phyloP scores from a whole-genome alignment of 768 basidiomycete genomes.

The Tulasnella sp. region DNA sequence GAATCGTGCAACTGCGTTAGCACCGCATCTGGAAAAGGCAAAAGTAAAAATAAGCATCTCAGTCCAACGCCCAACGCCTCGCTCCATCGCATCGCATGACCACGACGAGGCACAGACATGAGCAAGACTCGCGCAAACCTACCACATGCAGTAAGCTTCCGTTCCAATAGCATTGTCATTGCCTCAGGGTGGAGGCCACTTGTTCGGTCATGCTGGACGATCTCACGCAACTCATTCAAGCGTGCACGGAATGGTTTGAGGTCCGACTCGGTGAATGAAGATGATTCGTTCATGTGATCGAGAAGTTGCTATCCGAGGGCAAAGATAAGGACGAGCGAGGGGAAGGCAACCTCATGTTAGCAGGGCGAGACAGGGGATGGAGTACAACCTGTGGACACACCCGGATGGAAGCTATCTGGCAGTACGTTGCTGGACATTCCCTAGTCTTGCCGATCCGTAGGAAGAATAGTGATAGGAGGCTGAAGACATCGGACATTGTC shows the following conservation, averaged over 20 bases:
- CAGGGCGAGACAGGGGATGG: background rate
- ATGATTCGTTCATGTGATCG: slow-evolving; percentile 92
- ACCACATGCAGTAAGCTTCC: slow-evolving; percentile 92
- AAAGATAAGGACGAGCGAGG: background rate
- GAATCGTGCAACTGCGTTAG: slow-evolving; percentile 70
- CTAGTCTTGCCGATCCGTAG: slow-evolving; percentile 95
- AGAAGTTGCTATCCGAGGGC: slow-evolving; percentile 69
- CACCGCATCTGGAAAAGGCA: slow-evolving; percentile 56
- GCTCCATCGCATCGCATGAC: slow-evolving; percentile 2
- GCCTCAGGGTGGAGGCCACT: slow-evolving; percentile 79
- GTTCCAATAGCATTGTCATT: slow-evolving; percentile 81
- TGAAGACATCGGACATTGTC: slow-evolving; percentile 92
- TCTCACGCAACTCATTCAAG: slow-evolving; percentile 73
- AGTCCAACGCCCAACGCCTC: slow-evolving; percentile 2
- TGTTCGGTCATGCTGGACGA: slow-evolving; percentile 77
- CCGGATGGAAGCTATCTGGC: slow-evolving; percentile 92
- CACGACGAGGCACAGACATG: background rate
- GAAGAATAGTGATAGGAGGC: slow-evolving; percentile 92
- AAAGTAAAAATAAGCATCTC: slow-evolving; percentile 16
- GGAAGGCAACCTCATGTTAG: background rate
- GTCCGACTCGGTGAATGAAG: slow-evolving; percentile 88
- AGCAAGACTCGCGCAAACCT: slow-evolving; percentile 34
- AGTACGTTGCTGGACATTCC: slow-evolving; percentile 92
- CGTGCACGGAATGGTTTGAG: slow-evolving; percentile 83
- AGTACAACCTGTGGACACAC: slow-evolving; percentile 55